These are phyloP conservation scores for Litchi chinensis DNA, from an alignment of 345 rosid species.

Conservation along the genomic window DNA sequence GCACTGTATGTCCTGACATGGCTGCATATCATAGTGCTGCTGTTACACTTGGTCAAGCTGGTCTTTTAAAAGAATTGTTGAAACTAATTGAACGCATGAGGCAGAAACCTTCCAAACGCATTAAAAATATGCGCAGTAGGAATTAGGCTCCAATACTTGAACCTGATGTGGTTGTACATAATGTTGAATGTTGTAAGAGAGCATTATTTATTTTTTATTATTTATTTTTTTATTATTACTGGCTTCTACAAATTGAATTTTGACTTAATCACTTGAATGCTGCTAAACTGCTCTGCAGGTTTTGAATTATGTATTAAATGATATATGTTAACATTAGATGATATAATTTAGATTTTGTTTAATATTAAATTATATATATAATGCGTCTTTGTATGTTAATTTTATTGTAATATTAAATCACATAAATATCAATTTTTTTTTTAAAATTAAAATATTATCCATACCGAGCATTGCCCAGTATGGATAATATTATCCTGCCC, in stretches of 20 bases:
- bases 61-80: constrained; percentile 69
- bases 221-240: background rate
- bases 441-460: no score
- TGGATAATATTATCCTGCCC: no score
- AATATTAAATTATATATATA: no score
- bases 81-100: constrained; percentile 78
- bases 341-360: no score
- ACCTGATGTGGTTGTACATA: constrained; percentile 85
- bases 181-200: constrained; percentile 90
- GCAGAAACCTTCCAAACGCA: constrained; percentile 58
- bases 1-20: constrained; percentile 80
- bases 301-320: no score
- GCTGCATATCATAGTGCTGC: constrained; percentile 84
- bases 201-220: constrained; percentile 10
- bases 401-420: no score
- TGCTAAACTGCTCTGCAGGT: constrained; percentile 47
- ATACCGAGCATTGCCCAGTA: no score
- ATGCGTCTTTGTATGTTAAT: no score
- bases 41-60: constrained; percentile 90
- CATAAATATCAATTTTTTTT: no score
- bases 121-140: constrained; percentile 47
- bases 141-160: constrained; percentile 83
- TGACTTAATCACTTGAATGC: constrained; percentile 8
- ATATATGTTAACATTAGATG: no score
- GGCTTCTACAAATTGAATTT: background rate